A percentile compares a stretch with the other conserved stretches of the same genome.
Conservation (phyloP, 2,329 filamentous ascomycete genomes). For the Colletotrichum endophyticum region DNA sequence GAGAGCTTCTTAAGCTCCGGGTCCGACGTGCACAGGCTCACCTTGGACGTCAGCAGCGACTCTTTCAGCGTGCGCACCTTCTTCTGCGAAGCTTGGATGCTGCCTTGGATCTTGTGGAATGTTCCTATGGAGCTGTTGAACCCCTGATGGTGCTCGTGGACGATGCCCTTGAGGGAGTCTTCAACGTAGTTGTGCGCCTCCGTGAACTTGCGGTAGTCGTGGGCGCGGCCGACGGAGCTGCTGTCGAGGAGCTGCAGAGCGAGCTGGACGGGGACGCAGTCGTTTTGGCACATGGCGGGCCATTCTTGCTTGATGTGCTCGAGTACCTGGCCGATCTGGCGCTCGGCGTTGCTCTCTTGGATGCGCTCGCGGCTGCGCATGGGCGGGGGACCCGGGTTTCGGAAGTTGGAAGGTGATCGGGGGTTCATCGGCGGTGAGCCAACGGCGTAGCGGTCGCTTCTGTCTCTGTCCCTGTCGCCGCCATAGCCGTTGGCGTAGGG, state of each 20-base stretch:
- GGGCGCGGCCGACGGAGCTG: conserved; percentile 90
- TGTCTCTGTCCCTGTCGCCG: conserved; percentile 37
- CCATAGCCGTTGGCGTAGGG: conserved; percentile 49
- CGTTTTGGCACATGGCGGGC: conserved; percentile 87
- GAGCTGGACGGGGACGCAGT: conserved; percentile 91
- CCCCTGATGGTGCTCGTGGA: conserved; percentile 98
- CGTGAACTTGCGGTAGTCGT: conserved; percentile 85
- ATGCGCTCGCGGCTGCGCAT: conserved; percentile 30
- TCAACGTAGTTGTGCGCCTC: conserved; percentile 88
- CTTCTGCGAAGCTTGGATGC: conserved; percentile 86
- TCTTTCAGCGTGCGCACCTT: conserved; percentile 83
- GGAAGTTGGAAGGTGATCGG: conserved; percentile 30
- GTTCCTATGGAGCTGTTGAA: conserved; percentile 99
- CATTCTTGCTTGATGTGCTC: conserved; percentile 87
- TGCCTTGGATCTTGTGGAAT: conserved; percentile 97
- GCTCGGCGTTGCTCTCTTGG: conserved; percentile 55
- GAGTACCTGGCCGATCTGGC: conserved; percentile 69
- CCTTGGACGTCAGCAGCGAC: conserved; percentile 80
- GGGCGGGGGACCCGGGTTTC: conserved; percentile 31
- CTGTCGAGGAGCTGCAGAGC: conserved; percentile 94
- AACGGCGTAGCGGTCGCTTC: conserved; percentile 45
- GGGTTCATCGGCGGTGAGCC: conserved; percentile 29
- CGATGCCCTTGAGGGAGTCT: conserved; percentile 88
- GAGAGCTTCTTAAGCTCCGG: conserved; percentile 92
- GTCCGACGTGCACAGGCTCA: conserved; percentile 81